phyloP scores from a whole-genome alignment of 2,329 filamentous ascomycete species.

The Emmonsiellopsis sp. region DNA sequence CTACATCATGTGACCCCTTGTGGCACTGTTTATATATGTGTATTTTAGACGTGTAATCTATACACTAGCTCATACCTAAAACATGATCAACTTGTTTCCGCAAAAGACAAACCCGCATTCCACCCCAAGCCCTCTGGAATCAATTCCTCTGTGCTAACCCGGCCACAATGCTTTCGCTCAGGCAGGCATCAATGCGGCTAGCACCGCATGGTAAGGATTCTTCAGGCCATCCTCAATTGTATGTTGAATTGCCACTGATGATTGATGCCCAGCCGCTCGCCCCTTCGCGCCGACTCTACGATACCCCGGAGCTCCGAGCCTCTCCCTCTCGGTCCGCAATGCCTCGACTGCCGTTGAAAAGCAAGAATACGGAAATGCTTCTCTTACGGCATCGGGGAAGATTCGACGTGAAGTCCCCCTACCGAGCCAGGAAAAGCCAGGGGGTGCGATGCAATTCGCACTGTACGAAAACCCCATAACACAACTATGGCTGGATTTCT shows the following conservation, averaged over 20 bases:
- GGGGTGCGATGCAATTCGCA: conserved; percentile 44
- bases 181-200: background rate
- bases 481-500: background rate
- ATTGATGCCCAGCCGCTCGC: background rate
- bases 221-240: background rate
- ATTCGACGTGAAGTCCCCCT: conserved; percentile 38
- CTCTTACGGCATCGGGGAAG: conserved; percentile 35
- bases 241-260: background rate
- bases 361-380: conserved; percentile 22
- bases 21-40: no score
- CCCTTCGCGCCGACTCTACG: background rate
- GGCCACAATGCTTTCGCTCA: background rate
- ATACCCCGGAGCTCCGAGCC: background rate
- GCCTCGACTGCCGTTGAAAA: conserved; percentile 33
- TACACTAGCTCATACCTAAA: no score
- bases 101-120: no score
- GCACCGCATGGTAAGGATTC: background rate
- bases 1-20: no score
- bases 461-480: conserved; percentile 25
- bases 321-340: background rate
- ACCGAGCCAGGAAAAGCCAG: conserved; percentile 41
- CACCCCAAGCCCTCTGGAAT: no score
- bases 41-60: no score
- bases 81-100: no score
- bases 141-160: no score